Evolutionary conservation across 495 filamentous ascomycete genomes (phyloP).

Genomic region (Penicillium subrubescens): DNA sequence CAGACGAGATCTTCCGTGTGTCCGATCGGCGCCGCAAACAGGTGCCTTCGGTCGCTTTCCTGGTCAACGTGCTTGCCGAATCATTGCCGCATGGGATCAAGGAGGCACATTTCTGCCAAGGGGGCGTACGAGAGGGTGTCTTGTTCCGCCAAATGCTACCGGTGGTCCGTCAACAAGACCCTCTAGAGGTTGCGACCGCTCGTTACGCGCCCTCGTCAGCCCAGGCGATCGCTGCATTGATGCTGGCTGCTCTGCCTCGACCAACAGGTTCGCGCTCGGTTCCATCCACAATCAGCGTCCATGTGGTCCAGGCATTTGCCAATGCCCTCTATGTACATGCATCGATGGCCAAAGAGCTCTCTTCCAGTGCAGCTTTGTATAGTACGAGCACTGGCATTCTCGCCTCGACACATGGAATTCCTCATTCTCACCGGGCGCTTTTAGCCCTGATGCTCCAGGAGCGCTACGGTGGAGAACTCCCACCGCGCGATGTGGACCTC

Average conservation of each 20-base stretch:
- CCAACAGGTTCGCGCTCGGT: constrained; percentile 24
- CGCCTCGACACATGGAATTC: constrained; percentile 67
- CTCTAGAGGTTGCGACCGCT: constrained; percentile 62
- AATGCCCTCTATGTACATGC: constrained; percentile 56
- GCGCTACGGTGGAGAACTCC: constrained; percentile 71
- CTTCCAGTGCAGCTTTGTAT: constrained; percentile 69
- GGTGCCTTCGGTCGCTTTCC: constrained; percentile 79
- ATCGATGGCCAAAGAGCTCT: constrained; percentile 51
- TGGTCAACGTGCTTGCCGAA: constrained; percentile 70
- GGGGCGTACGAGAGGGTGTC: constrained; percentile 81
- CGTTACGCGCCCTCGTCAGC: constrained; percentile 50
- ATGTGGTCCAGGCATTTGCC: constrained; percentile 53
- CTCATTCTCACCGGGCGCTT: constrained; percentile 69
- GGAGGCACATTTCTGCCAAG: constrained; percentile 79
- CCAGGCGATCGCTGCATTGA: constrained; percentile 37
- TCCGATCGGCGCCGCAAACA: constrained; percentile 79
- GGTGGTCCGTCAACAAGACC: constrained; percentile 60
- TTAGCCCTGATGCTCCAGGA: constrained; percentile 74
- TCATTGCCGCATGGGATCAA: constrained; percentile 68
- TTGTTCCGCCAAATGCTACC: constrained; percentile 67
- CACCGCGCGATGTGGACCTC: constrained; percentile 52
- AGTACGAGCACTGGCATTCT: constrained; percentile 70
- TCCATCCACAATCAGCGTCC: constrained; percentile 41
- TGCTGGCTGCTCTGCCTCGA: constrained; percentile 49
- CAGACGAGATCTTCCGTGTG: constrained; percentile 70